Conservation (phyloP, 177 flowering plant species). For the Vitis hybrid region DNA sequence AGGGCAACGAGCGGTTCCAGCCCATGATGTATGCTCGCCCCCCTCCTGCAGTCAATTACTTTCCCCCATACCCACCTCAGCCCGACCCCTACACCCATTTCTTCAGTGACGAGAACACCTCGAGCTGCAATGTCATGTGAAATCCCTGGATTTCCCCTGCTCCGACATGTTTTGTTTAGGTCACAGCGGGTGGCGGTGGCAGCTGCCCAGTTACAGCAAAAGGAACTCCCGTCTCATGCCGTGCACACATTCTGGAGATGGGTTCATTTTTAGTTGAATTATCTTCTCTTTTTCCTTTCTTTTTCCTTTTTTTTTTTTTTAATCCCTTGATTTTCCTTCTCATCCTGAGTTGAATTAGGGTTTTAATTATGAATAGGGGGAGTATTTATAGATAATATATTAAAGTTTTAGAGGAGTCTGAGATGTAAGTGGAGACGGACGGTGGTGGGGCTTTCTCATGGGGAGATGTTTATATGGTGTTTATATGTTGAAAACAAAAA, state of each 20-base stretch:
- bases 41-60: conserved; percentile 68
- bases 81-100: conserved; percentile 42
- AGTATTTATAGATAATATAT: conserved; percentile 20
- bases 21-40: conserved; percentile 81
- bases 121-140: conserved; percentile 77
- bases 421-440: conserved; percentile 12
- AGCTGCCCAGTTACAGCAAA: too few species aligned
- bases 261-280: conserved; percentile 18
- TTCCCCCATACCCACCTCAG: conserved; percentile 42
- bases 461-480: conserved; percentile 28
- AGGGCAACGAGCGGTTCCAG: conserved; percentile 65
- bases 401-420: conserved; percentile 12
- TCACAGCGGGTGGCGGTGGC: too few species aligned
- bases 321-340: not conserved
- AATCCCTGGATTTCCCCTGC: not conserved
- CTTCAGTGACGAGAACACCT: conserved; percentile 86
- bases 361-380: conserved; percentile 18
- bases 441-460: conserved; percentile 5
- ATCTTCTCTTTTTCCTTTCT: not conserved
- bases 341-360: conserved; percentile 21
- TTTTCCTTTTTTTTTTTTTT: not conserved
- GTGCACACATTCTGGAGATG: conserved; percentile 12
- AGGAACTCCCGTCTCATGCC: too few species aligned
- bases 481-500: conserved; percentile 18
- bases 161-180: too few species aligned